These are phyloP conservation scores for Zancudomyces culisetae DNA, from an alignment of 371 early-diverging fungal genomes.

Conservation along the genomic window DNA sequence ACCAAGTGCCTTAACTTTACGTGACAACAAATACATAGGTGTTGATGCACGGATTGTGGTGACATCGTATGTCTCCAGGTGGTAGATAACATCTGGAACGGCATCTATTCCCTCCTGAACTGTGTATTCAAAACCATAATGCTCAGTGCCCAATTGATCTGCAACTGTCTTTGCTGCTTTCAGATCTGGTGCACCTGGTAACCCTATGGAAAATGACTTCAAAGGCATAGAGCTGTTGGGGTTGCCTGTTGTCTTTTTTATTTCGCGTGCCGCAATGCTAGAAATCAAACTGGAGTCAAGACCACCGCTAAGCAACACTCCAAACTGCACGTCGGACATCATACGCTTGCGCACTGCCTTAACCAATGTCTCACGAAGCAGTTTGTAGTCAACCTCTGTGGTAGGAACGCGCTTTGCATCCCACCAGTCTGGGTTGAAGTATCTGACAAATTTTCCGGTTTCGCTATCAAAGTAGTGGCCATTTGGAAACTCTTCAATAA, in stretches of 20 bases:
- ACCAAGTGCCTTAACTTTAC: slow-evolving; percentile 92
- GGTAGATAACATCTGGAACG: slow-evolving; percentile 81
- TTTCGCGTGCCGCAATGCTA: slow-evolving; percentile 70
- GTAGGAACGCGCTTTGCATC: slow-evolving; percentile 26
- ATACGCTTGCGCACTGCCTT: slow-evolving; percentile 79
- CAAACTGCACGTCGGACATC: slow-evolving; percentile 94
- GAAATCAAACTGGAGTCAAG: slow-evolving; percentile 88
- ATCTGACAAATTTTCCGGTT: slow-evolving; percentile 53
- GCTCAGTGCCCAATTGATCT: slow-evolving; percentile 68
- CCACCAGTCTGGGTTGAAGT: slow-evolving; percentile 86
- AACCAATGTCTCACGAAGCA: slow-evolving; percentile 59
- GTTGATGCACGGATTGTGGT: slow-evolving; percentile 95
- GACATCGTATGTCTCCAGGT: slow-evolving; percentile 96
- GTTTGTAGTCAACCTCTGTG: slow-evolving; percentile 28
- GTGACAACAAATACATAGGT: slow-evolving; percentile 87
- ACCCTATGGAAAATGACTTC: slow-evolving; percentile 90
- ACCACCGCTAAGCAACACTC: slow-evolving; percentile 86
- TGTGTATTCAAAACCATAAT: slow-evolving; percentile 88
- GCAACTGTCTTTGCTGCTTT: slow-evolving; percentile 78
- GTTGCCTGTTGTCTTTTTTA: slow-evolving; percentile 32
- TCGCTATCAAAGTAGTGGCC: slow-evolving; percentile 73
- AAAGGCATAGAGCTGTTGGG: slow-evolving; percentile 27
- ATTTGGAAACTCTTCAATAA: slow-evolving; percentile 87
- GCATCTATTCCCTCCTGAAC: slow-evolving; percentile 91
- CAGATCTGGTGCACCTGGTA: slow-evolving; percentile 86